phyloP scores from a whole-genome alignment of 176 grass and related monocot species.

The Saccharum spontaneum region DNA sequence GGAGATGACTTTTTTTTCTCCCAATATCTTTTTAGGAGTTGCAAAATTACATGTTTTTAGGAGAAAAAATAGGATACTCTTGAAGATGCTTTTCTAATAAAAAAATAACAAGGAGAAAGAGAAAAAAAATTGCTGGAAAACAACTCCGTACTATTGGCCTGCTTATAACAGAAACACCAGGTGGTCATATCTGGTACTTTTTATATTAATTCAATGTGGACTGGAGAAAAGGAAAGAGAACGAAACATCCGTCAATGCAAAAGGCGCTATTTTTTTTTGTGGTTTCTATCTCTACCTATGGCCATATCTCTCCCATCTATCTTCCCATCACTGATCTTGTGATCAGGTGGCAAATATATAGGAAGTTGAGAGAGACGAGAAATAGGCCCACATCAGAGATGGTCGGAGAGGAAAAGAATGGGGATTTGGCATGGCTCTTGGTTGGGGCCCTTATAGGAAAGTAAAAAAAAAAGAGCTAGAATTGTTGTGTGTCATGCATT shows the following conservation, averaged over 20 bases:
- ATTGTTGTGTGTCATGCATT: background rate
- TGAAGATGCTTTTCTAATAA: too few species aligned
- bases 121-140: background rate
- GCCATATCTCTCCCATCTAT: background rate
- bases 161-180: conserved; percentile 23
- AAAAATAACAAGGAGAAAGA: background rate
- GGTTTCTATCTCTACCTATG: conserved; percentile 12
- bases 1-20: too few species aligned
- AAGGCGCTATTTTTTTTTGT: background rate
- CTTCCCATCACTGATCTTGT: conserved; percentile 1
- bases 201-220: conserved; percentile 1
- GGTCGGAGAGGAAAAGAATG: background rate
- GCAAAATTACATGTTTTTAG: too few species aligned
- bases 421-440: conserved; percentile 8
- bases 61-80: too few species aligned
- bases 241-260: background rate
- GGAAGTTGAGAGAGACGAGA: background rate
- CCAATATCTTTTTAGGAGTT: too few species aligned
- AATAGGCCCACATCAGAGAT: conserved; percentile 35
- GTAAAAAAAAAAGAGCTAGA: background rate
- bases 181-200: conserved; percentile 19
- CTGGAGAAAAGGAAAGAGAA: background rate
- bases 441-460: background rate
- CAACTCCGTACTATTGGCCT: conserved; percentile 9
- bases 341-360: conserved; percentile 24